phyloP scores from a whole-genome alignment of 2,329 filamentous ascomycete species.

The Colletotrichum costaricense region DNA sequence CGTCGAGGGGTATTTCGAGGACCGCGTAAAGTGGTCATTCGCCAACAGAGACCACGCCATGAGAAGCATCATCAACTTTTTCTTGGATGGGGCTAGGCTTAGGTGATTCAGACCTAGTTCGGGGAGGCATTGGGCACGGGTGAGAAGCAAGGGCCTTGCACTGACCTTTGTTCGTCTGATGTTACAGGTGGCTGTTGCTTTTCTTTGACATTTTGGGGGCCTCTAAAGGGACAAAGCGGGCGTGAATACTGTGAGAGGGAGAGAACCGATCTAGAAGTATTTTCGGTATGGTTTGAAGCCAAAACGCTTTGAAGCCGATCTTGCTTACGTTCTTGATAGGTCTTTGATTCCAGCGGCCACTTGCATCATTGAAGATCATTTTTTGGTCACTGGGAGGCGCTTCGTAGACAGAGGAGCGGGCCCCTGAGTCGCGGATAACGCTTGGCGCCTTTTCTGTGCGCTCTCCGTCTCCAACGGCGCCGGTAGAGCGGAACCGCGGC shows the following conservation, averaged over 20 bases:
- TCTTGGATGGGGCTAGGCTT: not conserved
- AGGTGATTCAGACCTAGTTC: not conserved
- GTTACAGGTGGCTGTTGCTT: slow-evolving; percentile 24
- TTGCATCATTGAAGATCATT: not conserved
- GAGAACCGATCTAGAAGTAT: not conserved
- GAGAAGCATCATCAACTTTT: not conserved
- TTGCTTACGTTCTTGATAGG: not conserved
- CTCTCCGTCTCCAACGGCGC: not conserved
- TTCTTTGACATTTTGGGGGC: not conserved
- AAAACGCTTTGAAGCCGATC: not conserved
- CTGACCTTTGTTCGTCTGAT: slow-evolving; percentile 32
- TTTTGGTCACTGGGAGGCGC: not conserved
- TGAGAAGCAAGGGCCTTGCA: slow-evolving; percentile 11
- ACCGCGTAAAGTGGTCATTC: slow-evolving; percentile 28
- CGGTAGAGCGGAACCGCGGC: slow-evolving; percentile 23
- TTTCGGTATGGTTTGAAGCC: not conserved
- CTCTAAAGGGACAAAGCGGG: slow-evolving; percentile 16
- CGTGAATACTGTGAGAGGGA: too few species aligned
- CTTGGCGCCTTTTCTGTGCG: not conserved
- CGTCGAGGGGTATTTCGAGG: slow-evolving; percentile 6
- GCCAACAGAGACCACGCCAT: not conserved
- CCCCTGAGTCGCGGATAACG: not conserved
- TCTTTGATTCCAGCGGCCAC: not conserved
- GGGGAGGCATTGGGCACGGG: not conserved
- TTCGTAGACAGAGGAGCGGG: not conserved